Base-by-base conservation (phyloP, 140 eudicot genomes). In the Bidens hawaiensis region DNA sequence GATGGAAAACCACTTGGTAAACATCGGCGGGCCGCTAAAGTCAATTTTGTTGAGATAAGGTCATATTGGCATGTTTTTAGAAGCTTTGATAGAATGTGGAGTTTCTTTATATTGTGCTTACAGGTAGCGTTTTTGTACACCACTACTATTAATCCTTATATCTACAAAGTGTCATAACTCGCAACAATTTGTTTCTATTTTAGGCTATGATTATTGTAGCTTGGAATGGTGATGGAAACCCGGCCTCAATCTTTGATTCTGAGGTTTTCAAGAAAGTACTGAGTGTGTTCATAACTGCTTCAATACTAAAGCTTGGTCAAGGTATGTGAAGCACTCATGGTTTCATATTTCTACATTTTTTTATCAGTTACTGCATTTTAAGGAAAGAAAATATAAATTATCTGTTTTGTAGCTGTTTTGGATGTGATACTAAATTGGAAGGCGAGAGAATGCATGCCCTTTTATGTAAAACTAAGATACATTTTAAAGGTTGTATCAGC, bases 51-150 rank as follows among this genome's bases (percentile, higher is more conserved):
- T 13, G 99, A 94, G 81, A 88, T 93, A 43, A 90, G 99, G 14
- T 78, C 99, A 12, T 93, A 56, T 82, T 93, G 94, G 97, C 99
- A 93, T 70, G 79, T 93, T 42, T 93, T 93, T 75, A 85, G 99
- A 77, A 93, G 99, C 82, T 93, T 93, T 30, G 95, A 93, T 63
- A 72, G 99, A 70, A 88, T 93, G 99, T 93, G 99, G 99, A 83
- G 88, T 64, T 93, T 93, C 77, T 93, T 93, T 60, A 94, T 88
- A 72, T 62, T 94, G 76, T 83, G 97, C 79, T 74, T 94, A 73
- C 99, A 94, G 97, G 99, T 86, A 64, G 61, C 38, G 53, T 45
- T 19, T 64, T 7, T 19, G 6, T 57, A 10, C 34, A 27, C 36
- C 49, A 27, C 40, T 56, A 33, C 36, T 60, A 13, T 33, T 24